Base-by-base conservation (phyloP, 106 monocot genomes). In the Platanthera zijinensis region DNA sequence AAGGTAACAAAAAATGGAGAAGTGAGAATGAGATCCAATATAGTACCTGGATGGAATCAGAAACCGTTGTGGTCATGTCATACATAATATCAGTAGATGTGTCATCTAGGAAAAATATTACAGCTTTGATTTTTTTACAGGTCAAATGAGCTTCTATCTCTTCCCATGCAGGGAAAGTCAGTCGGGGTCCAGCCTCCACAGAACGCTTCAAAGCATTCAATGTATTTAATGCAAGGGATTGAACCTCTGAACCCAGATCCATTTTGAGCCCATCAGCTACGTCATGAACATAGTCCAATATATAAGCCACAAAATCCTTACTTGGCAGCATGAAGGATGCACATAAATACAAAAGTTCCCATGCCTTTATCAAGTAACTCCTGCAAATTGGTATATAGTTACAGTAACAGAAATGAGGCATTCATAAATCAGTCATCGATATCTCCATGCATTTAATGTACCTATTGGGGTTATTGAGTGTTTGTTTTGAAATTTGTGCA, bases 341-440 rank as follows among this genome's bases (percentile, higher is more conserved):
- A 86, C 94, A 99, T 47, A 94, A 71, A 80, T 88, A 87, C 91
- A 99, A 92, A 48, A 99, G 87, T 75, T 99, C 97, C 97, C 97
- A 99, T 74, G 94, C 86, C 75, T 84, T 91, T 74, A 89, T 82
- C 54, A 88, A 82, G 73, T 77, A 91, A 61, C 30, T 81, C 78
- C 95, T 95, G 78, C 52, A 78, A 72, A 66, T 78, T 50, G 71
- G 74, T 6, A 50, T 25, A 79, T 66, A 67, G 25, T 39, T 39
- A 52, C 7, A 21, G 70, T 69, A 73, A 13, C 63, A 47, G 4
- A 50, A 79, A 74, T 25, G 77, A 18, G 13, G 51, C 8, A 18
- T 1, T 56, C 8, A 18, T 17, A 28, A 52, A 67, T 39, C 6
- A 67, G 22, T 45, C 25, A 57, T 70, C 48, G 25, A 6, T 18